A percentile compares a stretch with the other conserved stretches of the same genome.
Conservation (phyloP, 192 early-diverging fungal species). For the Gamsiella multidivaricata region DNA sequence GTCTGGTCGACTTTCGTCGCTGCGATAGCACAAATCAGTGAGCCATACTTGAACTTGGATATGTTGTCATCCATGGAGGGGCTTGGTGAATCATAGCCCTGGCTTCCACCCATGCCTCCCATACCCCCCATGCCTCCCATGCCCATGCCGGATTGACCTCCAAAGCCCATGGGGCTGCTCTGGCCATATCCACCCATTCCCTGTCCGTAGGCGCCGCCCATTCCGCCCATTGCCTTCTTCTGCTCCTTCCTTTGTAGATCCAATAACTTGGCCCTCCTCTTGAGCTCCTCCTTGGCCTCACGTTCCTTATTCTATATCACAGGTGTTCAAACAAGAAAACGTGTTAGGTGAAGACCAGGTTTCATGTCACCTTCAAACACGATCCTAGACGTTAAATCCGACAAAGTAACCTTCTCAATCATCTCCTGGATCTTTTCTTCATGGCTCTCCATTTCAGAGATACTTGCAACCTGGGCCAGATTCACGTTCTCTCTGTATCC, state of each 20-base stretch:
- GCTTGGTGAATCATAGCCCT: slow-evolving; percentile 38
- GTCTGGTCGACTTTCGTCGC: too few relatives aligned
- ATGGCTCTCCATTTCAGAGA: slow-evolving; percentile 97
- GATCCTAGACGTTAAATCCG: background rate
- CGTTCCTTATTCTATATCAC: slow-evolving; percentile 86
- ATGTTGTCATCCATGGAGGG: slow-evolving; percentile 23
- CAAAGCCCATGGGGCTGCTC: slow-evolving; percentile 30
- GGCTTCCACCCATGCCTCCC: slow-evolving; percentile 50
- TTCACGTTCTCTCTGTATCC: slow-evolving; percentile 94
- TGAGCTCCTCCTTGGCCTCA: slow-evolving; percentile 97
- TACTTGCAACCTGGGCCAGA: slow-evolving; percentile 90
- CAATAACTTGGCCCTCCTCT: slow-evolving; percentile 89
- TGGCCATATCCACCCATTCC: slow-evolving; percentile 53
- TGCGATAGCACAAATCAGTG: background rate
- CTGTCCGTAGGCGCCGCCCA: slow-evolving; percentile 24
- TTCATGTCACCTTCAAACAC: too few relatives aligned
- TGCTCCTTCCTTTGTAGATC: slow-evolving; percentile 91
- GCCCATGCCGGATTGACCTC: slow-evolving; percentile 37
- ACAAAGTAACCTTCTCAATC: slow-evolving; percentile 75
- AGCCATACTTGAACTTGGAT: slow-evolving; percentile 40
- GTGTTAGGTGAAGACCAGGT: too few relatives aligned
- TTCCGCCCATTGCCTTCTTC: slow-evolving; percentile 61
- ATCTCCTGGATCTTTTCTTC: slow-evolving; percentile 98
- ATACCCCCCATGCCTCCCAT: slow-evolving; percentile 55
- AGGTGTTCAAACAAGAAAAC: too few relatives aligned